Evolutionary conservation across 2,329 filamentous ascomycete genomes (phyloP).

Genomic region (Tolypocladium inflatum): DNA sequence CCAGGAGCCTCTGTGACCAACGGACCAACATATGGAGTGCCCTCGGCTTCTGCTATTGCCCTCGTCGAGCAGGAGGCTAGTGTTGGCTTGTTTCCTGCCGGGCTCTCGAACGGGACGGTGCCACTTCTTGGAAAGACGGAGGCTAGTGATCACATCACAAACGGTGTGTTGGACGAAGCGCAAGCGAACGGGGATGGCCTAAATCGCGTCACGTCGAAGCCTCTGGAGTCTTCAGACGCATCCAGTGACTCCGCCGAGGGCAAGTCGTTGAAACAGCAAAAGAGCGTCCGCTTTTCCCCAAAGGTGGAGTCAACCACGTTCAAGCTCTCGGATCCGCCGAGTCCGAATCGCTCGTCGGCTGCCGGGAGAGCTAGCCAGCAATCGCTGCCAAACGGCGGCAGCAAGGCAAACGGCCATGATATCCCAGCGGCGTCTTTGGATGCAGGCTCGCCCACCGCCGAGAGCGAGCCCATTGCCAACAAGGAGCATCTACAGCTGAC

Average conservation of each 20-base stretch:
- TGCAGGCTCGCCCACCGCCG: not conserved
- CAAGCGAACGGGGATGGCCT: not conserved
- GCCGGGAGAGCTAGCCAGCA: constrained; percentile 11
- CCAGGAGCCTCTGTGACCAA: not conserved
- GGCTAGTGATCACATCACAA: not conserved
- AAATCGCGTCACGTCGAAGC: not conserved
- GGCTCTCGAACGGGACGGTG: not conserved
- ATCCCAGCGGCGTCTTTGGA: not conserved
- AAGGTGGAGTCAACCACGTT: constrained; percentile 57
- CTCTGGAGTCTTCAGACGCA: constrained; percentile 4
- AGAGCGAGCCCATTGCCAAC: constrained; percentile 25
- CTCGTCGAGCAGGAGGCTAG: not conserved
- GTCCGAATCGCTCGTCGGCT: constrained; percentile 24
- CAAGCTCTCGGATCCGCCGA: constrained; percentile 40
- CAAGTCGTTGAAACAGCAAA: constrained; percentile 33
- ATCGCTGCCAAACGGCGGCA: constrained; percentile 8
- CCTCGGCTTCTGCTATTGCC: not conserved
- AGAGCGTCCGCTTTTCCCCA: constrained; percentile 63
- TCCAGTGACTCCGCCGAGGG: constrained; percentile 12
- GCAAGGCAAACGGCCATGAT: constrained; percentile 6
- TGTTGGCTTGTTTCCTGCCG: not conserved
- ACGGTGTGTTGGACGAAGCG: not conserved
- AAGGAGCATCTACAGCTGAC: constrained; percentile 87
- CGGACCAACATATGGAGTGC: not conserved
- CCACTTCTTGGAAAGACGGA: not conserved